Base-by-base conservation (phyloP, 257 asterid species). In the Forsythia viridissima region DNA sequence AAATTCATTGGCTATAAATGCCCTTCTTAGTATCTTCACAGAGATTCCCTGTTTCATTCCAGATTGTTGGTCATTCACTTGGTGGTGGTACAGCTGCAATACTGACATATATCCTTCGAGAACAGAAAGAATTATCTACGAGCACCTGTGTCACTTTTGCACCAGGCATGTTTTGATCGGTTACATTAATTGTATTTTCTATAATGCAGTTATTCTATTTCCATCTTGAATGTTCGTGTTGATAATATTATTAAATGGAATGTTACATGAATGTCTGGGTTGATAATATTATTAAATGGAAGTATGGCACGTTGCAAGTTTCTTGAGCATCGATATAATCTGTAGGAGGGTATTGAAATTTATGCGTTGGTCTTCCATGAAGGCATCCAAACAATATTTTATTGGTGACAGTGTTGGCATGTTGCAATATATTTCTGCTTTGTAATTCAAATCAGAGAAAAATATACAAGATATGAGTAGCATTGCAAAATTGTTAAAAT, bases 81-180 rank as follows among this genome's bases (percentile, higher is more conserved):
- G 97, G 97, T 77, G 97, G 97, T 46, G 97, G 97, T 80, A 93
- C 97, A 40, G 97, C 97, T 59, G 97, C 97, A 37, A 83, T 93
- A 73, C 90, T 93, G 38, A 91, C 97, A 8, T 93, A 93, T 80
- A 93, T 93, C 75, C 93, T 93, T 68, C 87, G 97, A 74, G 97
- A 93, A 77, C 95, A 87, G 80, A 84, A 87, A 81, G 97, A 89
- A 79, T 86, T 91, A 59, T 84, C 93, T 13, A 82, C 93, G 73
- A 82, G 87, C 79, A 89, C 94, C 24, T 91, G 93, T 44, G 87
- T 91, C 71, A 85, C 93, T 70, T 93, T 93, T 88, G 97, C 95
- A 80, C 97, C 97, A 84, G 97, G 97, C 80, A 78, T 78, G 92
- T 82, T 55, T 12, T 67, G 66, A 57, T 18, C 9, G 34, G 66